Evolutionary conservation across 2,329 filamentous ascomycete species (phyloP).

Genomic region (Phialophora verrucosa): DNA sequence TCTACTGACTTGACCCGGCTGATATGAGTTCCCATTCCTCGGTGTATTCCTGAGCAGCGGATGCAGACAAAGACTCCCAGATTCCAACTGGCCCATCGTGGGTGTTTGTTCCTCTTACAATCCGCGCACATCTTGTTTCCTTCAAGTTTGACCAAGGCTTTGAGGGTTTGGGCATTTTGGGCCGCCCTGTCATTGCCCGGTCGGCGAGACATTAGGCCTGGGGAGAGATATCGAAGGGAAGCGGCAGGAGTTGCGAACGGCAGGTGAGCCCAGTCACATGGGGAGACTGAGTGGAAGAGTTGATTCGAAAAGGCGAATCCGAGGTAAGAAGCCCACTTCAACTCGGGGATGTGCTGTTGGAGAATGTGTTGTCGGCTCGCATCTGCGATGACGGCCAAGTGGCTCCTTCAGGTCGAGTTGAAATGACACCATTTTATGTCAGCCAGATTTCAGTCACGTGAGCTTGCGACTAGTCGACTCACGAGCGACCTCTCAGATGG

Average conservation of each 20-base stretch:
- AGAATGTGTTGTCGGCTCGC: not conserved
- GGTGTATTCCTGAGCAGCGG: conserved; percentile 96
- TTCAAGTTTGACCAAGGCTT: conserved; percentile 92
- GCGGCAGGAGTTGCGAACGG: not conserved
- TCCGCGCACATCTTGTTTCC: conserved; percentile 96
- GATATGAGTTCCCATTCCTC: conserved; percentile 98
- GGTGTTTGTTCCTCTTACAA: conserved; percentile 98
- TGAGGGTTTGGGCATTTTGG: conserved; percentile 92
- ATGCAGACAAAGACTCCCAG: conserved; percentile 97
- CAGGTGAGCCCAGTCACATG: not conserved
- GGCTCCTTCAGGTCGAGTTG: conserved; percentile 8
- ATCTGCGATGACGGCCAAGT: conserved; percentile 13
- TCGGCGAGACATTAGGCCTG: conserved; percentile 33
- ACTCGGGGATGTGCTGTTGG: not conserved
- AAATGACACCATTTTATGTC: conserved; percentile 15
- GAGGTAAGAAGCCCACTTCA: not conserved
- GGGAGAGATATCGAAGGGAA: not conserved
- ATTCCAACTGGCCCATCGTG: conserved; percentile 99
- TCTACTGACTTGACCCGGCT: conserved; percentile 98
- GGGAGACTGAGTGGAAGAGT: not conserved
- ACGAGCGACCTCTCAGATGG: no score
- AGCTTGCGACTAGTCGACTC: no score
- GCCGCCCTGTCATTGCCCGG: conserved; percentile 75
- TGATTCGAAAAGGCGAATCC: not conserved
- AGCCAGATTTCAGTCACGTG: not conserved